A percentile compares a stretch with the other conserved stretches of the same genome.
Conservation (phyloP, 257 asterid species). For the Handroanthus guayacan region DNA sequence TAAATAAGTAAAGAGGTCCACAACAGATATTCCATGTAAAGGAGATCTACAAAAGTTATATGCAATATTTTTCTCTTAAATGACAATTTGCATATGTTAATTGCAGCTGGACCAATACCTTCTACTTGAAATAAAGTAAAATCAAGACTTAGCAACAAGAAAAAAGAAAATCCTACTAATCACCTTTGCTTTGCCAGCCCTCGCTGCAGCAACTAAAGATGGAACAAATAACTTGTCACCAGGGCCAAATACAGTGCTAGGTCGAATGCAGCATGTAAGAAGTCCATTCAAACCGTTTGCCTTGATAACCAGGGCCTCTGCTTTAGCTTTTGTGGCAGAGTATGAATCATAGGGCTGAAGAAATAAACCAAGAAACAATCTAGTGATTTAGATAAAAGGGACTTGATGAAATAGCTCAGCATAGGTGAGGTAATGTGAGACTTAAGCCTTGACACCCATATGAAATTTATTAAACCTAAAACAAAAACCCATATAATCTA, state of each 20-base stretch:
- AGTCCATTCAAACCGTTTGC: slow-evolving; percentile 66
- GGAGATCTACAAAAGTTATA: neutral
- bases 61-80: neutral
- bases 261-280: slow-evolving; percentile 75
- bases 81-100: slow-evolving; percentile 1
- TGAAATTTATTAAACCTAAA: neutral
- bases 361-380: slow-evolving; percentile 8
- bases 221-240: slow-evolving; percentile 87
- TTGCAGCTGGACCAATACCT: slow-evolving; percentile 5
- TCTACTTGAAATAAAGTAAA: neutral
- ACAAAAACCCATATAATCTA: neutral
- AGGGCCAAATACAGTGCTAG: slow-evolving; percentile 87
- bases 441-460: neutral
- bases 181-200: slow-evolving; percentile 84
- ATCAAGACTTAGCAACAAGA: neutral
- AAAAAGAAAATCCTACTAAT: neutral
- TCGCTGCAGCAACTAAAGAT: slow-evolving; percentile 75
- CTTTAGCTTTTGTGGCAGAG: slow-evolving; percentile 88
- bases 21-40: slow-evolving; percentile 22
- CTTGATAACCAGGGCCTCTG: slow-evolving; percentile 67
- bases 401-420: neutral
- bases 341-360: slow-evolving; percentile 77
- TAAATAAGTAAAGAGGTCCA: slow-evolving; percentile 16
- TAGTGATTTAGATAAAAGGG: slow-evolving; percentile 2
- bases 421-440: neutral